phyloP scores from a whole-genome alignment of 257 asterid species.

The Galeopsis tetrahit region DNA sequence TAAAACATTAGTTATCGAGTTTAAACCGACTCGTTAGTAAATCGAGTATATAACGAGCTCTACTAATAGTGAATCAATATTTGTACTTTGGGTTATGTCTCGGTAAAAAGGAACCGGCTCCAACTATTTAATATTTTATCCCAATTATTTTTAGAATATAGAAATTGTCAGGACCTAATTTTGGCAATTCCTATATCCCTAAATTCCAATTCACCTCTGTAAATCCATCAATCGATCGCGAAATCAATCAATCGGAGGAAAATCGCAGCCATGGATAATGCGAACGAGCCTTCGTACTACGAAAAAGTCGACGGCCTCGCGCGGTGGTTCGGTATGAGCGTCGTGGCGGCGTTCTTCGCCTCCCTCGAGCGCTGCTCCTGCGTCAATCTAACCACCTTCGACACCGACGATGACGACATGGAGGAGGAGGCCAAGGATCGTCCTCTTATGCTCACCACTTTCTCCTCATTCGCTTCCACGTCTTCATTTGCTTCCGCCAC shows the following conservation, averaged over 20 bases:
- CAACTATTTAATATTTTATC: neutral
- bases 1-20: too few relatives aligned
- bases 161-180: slow-evolving; percentile 31
- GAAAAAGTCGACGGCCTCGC: slow-evolving; percentile 83
- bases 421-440: slow-evolving; percentile 94
- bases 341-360: slow-evolving; percentile 89
- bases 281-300: slow-evolving; percentile 49
- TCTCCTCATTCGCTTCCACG: slow-evolving; percentile 44
- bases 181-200: slow-evolving; percentile 21
- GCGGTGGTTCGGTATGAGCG: slow-evolving; percentile 85
- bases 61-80: too few relatives aligned
- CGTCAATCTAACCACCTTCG: slow-evolving; percentile 81
- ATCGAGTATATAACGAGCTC: too few relatives aligned
- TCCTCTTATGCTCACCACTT: slow-evolving; percentile 75
- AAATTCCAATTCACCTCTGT: slow-evolving; percentile 2
- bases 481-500: slow-evolving; percentile 48
- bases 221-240: slow-evolving; percentile 26
- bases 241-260: neutral
- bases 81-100: too few relatives aligned
- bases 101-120: too few relatives aligned
- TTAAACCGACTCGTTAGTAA: too few relatives aligned
- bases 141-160: neutral
- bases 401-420: slow-evolving; percentile 74
- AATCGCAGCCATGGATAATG: slow-evolving; percentile 49
- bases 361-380: slow-evolving; percentile 98